phyloP scores from a whole-genome alignment of 2,329 filamentous ascomycete genomes.

The Capronia epimyces region DNA sequence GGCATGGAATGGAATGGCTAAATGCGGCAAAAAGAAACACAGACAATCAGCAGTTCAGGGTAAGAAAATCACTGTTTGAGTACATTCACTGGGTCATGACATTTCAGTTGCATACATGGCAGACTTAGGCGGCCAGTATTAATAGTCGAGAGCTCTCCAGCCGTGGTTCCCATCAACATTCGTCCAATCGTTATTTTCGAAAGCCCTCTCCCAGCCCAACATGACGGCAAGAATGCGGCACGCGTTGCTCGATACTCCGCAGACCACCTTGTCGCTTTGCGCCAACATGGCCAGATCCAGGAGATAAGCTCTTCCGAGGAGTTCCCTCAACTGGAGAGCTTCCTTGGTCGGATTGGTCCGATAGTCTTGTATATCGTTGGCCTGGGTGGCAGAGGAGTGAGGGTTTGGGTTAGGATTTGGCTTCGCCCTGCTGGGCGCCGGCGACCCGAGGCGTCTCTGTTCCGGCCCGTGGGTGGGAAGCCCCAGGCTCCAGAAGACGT shows the following conservation, averaged over 20 bases:
- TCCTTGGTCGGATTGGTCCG: slow-evolving; percentile 30
- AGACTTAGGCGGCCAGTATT: background rate
- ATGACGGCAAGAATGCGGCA: slow-evolving; percentile 76
- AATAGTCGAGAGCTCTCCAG: slow-evolving; percentile 49
- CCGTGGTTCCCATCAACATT: slow-evolving; percentile 70
- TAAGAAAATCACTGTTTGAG: too few relatives aligned
- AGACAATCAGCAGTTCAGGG: too few relatives aligned
- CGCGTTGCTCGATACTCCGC: slow-evolving; percentile 59
- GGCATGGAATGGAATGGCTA: too few relatives aligned
- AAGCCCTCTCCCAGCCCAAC: slow-evolving; percentile 71
- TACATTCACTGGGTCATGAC: too few relatives aligned
- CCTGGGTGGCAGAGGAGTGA: too few relatives aligned
- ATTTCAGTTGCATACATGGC: too few relatives aligned
- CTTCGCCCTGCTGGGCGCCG: slow-evolving; percentile 18
- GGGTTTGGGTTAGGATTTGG: too few relatives aligned
- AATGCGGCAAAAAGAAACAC: too few relatives aligned
- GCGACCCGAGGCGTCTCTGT: slow-evolving; percentile 15
- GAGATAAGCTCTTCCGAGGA: slow-evolving; percentile 74
- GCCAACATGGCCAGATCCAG: slow-evolving; percentile 73
- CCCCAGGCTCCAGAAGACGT: slow-evolving; percentile 76
- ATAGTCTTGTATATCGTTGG: slow-evolving; percentile 16
- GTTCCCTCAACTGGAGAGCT: slow-evolving; percentile 63
- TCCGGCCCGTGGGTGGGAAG: slow-evolving; percentile 38
- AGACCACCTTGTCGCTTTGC: slow-evolving; percentile 65
- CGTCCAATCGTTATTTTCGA: slow-evolving; percentile 59